Percentiles rank a stretch among this genome's conserved stretches.
Conservation (phyloP, 2,329 filamentous ascomycete species). For the Diaporthe citrichinensis region DNA sequence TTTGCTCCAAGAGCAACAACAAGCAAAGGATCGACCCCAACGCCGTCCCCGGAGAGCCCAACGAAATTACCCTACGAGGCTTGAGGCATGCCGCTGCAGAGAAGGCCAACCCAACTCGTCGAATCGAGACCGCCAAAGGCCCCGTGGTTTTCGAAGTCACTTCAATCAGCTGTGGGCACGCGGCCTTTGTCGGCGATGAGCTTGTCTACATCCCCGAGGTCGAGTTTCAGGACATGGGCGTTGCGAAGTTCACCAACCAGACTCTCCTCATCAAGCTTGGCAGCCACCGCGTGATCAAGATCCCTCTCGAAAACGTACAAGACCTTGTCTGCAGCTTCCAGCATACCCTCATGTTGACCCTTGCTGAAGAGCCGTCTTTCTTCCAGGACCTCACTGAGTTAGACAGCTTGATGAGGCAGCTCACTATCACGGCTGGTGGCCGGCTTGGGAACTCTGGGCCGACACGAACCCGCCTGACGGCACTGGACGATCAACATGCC, state of each 20-base stretch:
- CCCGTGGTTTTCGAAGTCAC: slow-evolving; percentile 36
- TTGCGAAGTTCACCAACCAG: slow-evolving; percentile 59
- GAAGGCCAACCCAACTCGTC: slow-evolving; percentile 26
- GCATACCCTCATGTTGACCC: slow-evolving; percentile 62
- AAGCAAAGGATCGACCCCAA: neutral
- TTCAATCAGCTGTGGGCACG: slow-evolving; percentile 59
- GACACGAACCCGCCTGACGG: slow-evolving; percentile 48
- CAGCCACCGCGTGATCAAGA: slow-evolving; percentile 55
- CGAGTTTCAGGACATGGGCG: slow-evolving; percentile 51
- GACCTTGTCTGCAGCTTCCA: slow-evolving; percentile 57
- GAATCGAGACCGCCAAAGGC: slow-evolving; percentile 19
- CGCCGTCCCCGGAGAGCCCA: slow-evolving; percentile 13
- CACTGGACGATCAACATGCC: slow-evolving; percentile 50
- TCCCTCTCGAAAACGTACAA: slow-evolving; percentile 63
- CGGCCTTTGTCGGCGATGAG: slow-evolving; percentile 54
- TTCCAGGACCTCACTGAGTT: neutral
- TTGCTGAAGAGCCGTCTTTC: slow-evolving; percentile 64
- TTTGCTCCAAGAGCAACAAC: slow-evolving; percentile 47
- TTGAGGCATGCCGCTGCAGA: slow-evolving; percentile 44
- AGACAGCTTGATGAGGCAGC: slow-evolving; percentile 32
- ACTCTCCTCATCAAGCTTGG: slow-evolving; percentile 57
- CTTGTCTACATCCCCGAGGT: slow-evolving; percentile 62
- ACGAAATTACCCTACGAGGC: slow-evolving; percentile 42
- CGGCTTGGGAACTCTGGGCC: slow-evolving; percentile 35
- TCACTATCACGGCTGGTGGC: slow-evolving; percentile 33